Conservation (phyloP, 345 rosid genomes). For the Salix udensis region DNA sequence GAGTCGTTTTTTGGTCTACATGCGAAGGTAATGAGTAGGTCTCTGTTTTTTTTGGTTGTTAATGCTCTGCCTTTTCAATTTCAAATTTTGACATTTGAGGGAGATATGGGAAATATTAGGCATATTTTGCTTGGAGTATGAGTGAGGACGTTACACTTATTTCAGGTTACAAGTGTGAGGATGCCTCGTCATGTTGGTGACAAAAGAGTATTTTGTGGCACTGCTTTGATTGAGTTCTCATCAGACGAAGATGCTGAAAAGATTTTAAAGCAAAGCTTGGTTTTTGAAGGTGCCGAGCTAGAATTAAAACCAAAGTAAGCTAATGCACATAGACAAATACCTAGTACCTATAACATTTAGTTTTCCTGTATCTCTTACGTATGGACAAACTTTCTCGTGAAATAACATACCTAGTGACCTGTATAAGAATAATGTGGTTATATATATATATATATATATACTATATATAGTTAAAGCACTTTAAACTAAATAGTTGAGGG, state of each 20-base stretch:
- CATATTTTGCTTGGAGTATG: neutral
- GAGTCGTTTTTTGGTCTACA: slow-evolving; percentile 61
- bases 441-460: no score
- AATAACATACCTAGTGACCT: neutral
- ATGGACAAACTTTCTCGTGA: neutral
- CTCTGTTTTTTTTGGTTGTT: neutral
- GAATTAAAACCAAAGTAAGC: slow-evolving; percentile 80
- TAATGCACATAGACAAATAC: neutral
- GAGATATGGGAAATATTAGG: neutral
- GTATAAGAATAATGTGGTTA: neutral
- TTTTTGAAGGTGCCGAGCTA: slow-evolving; percentile 63
- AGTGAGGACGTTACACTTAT: slow-evolving; percentile 3
- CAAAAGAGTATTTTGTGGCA: slow-evolving; percentile 64
- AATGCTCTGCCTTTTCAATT: neutral
- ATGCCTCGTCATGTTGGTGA: slow-evolving; percentile 82
- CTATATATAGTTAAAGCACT: neutral
- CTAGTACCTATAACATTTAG: neutral
- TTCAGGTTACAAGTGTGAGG: slow-evolving; percentile 85
- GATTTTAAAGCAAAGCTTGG: slow-evolving; percentile 49
- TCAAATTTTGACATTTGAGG: neutral
- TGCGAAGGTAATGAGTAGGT: slow-evolving; percentile 52
- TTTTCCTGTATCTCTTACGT: no score
- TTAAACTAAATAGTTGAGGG: neutral
- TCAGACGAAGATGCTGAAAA: slow-evolving; percentile 68
- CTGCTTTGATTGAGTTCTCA: slow-evolving; percentile 82